Evolutionary conservation across 2,329 filamentous ascomycete species (phyloP), one percentile per base, ranked within the genome.

Genomic region (Alternaria sp.): DNA sequence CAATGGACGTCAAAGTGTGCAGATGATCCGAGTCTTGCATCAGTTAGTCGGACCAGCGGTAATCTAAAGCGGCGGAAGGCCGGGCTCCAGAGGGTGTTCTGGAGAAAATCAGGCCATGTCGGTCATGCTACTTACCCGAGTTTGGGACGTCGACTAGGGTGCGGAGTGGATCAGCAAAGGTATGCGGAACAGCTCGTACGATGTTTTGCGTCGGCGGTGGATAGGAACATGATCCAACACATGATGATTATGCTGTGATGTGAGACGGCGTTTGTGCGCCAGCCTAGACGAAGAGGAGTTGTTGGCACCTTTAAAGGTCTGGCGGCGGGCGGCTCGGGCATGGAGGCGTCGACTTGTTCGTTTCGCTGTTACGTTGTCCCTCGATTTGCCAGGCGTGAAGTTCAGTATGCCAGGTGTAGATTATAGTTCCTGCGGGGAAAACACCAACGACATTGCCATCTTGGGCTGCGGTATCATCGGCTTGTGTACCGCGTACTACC

Each of bases 401-500:
- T 54, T 27, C 36, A 52, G 36, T 27, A 52, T 50, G 46, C 46
- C 46, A 36, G 32, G 46, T 48, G 34, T 45, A 60, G 27, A 22
- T 54, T 18, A 43, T 43, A 41, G 53, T 56, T 38, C 54, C 48
- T 34, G 40, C 63, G 49, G 14, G 27, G 50, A 59, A 43, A 57
- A 49, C 53, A 62, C 45, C 49, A 60, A 58, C 58, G 49, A 57
- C 51, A 65, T 64, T 25, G 64, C 80, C 27, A 81, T 83, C 46
- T 64, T 83, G 14, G 81, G 81, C 44, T 77, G 77, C 18, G 81
- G 81, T n/a, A 81, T 83, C 46, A 79, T 83, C 28, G 81, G 81
- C 36, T 67, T 81, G 51, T 79, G 77, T n/a, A 80, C 79, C 8
- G 80, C 81, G 25, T 92, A 90, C 78, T 92, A 91, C 74, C 85